Evolutionary conservation across 192 early-diverging fungal genomes (phyloP), one percentile per base, ranked within the genome.

Genomic region (Coemansia sp.): DNA sequence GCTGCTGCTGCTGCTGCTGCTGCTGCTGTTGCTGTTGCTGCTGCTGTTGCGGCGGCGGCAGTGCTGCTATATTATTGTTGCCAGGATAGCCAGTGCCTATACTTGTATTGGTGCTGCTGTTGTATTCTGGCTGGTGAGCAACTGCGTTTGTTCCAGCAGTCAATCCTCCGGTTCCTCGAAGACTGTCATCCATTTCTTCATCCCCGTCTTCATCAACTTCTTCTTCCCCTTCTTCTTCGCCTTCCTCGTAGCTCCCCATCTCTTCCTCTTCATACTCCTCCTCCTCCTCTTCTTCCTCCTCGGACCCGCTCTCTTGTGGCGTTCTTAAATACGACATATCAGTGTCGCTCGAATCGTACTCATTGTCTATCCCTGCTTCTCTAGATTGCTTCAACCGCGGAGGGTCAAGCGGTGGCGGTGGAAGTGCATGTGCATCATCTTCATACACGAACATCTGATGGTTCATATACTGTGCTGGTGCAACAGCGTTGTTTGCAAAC

Each of bases 311-410:
- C 52, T 77, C 79, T 15, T 67, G 68, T 12, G 80, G 80, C 19
- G 80, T 82, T 48, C 61, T 67, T 39, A 82, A 45, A 36, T 63
- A 73, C 2, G 80, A 82, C 26, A 32, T 42, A 13, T 82, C 80
- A 1, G 80, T 63, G 43, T 82, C 80, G 16, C 67, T 74, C 36
- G 74, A 65, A 15, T 73, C 75, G 51, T 65, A 73, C 16, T 65
- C 77, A 5, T 62, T 62, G 1, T 45, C 71, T 19, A 48, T 13
- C 5, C 49, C 55, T 52, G 54, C 22, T 32, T 32, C 32, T 10
- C 63, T 71, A 3, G 63, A 32, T 19, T 71, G 54, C 56, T 5
- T 18, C 15, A 45, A 15, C 18, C 32, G 36, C 4, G 61, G 66
- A 0, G 71, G 36, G 36, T 47, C 42, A 32, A 71, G 54, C 36